Percentiles rank a stretch among this genome's conserved stretches.
phyloP scores from a whole-genome alignment of 2,329 filamentous ascomycete genomes.

The Fusarium oxysporum region DNA sequence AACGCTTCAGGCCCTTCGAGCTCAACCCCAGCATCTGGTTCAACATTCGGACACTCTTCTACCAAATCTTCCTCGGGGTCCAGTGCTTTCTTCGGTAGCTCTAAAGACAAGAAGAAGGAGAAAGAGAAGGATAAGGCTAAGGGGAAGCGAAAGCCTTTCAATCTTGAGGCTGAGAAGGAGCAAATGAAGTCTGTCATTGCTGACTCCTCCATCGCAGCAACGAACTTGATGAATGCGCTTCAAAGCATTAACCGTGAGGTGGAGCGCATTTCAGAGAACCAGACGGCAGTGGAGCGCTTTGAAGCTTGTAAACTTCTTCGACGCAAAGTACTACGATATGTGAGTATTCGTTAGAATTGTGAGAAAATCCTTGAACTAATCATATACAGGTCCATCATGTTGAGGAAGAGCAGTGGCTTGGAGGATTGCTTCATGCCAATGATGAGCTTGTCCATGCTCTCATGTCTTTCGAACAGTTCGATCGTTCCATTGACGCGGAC shows the following conservation, averaged over 20 bases:
- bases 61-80: constrained; percentile 53
- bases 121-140: constrained; percentile 66
- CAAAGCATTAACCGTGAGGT: constrained; percentile 91
- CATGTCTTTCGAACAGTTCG: constrained; percentile 94
- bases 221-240: constrained; percentile 86
- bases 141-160: constrained; percentile 76
- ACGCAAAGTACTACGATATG: constrained; percentile 86
- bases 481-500: constrained; percentile 83
- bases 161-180: constrained; percentile 87
- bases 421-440: constrained; percentile 90
- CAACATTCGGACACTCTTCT: constrained; percentile 34
- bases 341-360: constrained; percentile 51
- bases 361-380: constrained; percentile 6
- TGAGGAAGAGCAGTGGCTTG: constrained; percentile 91
- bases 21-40: constrained; percentile 19
- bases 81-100: constrained; percentile 55
- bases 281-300: constrained; percentile 79
- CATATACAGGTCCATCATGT: constrained; percentile 80
- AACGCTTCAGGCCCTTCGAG: constrained; percentile 38
- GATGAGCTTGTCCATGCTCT: constrained; percentile 94
- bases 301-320: constrained; percentile 88
- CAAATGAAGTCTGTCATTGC: constrained; percentile 90
- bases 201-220: constrained; percentile 89
- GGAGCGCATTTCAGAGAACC: constrained; percentile 88
- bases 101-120: constrained; percentile 65